Base-by-base conservation (phyloP, 2,329 filamentous ascomycete genomes). In the Dothideomycetidae sp. region DNA sequence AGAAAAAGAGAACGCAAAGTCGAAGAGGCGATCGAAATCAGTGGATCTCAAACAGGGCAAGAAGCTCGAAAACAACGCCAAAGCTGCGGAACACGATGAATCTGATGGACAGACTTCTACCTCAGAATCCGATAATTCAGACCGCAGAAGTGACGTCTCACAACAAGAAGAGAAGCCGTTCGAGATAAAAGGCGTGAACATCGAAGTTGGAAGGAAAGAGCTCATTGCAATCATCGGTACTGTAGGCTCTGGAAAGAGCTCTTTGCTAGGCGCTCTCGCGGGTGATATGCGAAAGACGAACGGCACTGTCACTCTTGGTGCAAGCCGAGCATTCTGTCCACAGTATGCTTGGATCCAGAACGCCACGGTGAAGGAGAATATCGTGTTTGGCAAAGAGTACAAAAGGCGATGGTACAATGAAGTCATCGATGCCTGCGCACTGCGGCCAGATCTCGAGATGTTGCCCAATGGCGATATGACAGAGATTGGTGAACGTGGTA, bases 261-360 rank as follows among this genome's bases (percentile, higher is more conserved):
- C 86, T 0, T 62, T 98, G 1, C 71, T 98, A 2, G 81, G 84
- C 21, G 85, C 88, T 1, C 62, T 98, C 31, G 88, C 86, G 1
- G 88, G 90, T 15, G 88, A 96, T 46, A 96, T 96, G 88, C 75
- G 85, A 31, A 80, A 78, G 55, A 92, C 81, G 0, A 63, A 61
- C 3, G 85, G 85, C 9, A 69, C 78, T 26, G 70, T 92, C 4
- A 70, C 73, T 0, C 70, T 90, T 48, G 82, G 86, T 29, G 83
- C 83, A 0, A 78, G 75, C 3, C 70, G 86, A 44, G 83, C 88
- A 0, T 94, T 93, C 50, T 96, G 90, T 47, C 88, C 88, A 0
- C 88, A 98, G 54, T 93, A 93, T 52, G 83, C 90, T 0, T 98
- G 90, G 90, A 93, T 98, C 33, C 88, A 96, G 53, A 96, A 96